These are phyloP conservation scores for Phytopythium mirpurense DNA, from an alignment of 352 stramenopile species.

Conservation along the genomic window DNA sequence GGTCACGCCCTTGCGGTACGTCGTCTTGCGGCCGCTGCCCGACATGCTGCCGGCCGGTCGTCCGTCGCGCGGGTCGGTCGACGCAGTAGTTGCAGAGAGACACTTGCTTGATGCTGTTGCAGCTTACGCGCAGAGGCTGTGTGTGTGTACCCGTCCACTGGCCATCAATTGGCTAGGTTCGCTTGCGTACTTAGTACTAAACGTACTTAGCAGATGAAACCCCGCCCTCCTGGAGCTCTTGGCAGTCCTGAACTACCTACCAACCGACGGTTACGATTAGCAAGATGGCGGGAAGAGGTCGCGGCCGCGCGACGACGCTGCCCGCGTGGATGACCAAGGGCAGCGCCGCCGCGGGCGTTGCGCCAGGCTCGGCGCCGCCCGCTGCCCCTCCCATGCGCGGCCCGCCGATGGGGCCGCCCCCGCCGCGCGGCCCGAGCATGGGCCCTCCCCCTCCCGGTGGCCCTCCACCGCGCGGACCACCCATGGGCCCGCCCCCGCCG, in stretches of 20 bases:
- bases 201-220: too few species aligned
- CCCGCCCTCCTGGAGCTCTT: too few species aligned
- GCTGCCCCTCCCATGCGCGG: constrained; percentile 5
- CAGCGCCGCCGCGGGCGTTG: constrained; percentile 8
- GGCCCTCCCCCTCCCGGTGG: background rate
- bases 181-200: constrained; percentile 9
- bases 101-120: too few species aligned
- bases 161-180: constrained; percentile 9
- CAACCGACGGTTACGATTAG: too few species aligned
- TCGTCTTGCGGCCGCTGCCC: constrained; percentile 84
- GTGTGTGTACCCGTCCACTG: background rate
- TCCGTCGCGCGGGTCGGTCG: too few species aligned
- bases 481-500: background rate
- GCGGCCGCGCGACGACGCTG: constrained; percentile 62
- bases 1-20: constrained; percentile 92
- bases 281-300: constrained; percentile 66
- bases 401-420: too few species aligned
- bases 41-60: constrained; percentile 79
- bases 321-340: constrained; percentile 85
- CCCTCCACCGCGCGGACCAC: constrained; percentile 2
- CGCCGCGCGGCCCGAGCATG: background rate
- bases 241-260: too few species aligned
- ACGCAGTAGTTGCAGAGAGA: too few species aligned
- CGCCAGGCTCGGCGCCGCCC: background rate
- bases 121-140: too few species aligned